Base-by-base conservation (phyloP, 2,329 filamentous ascomycete genomes). In the Hymenotorrendiella dingleyae region DNA sequence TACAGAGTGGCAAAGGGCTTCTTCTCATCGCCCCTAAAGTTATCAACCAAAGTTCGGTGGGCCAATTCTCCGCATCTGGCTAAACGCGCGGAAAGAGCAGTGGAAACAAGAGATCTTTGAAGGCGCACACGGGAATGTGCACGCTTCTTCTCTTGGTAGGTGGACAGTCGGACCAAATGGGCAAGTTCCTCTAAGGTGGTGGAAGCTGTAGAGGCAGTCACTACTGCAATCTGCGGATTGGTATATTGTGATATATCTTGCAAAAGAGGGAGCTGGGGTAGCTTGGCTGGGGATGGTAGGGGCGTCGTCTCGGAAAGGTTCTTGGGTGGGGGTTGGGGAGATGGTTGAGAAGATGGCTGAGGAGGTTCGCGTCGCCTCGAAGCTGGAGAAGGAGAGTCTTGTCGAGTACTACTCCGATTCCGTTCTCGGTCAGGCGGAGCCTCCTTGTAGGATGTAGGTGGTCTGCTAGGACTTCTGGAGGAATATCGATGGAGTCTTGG, bases 61-160 rank as follows among this genome's bases (percentile, higher is more conserved):
- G 84, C 79, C 46, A 84, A 77, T 62, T 86, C 82, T 52, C 84
- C 82, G 55, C 82, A 86, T 52, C 84, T 78, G 54, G 82, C 80
- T 59, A 91, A 70, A 43, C 86, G 82, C 47, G 83, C 79, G 52
- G 82, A 86, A 46, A 89, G 70, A 28, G 84, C 84, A 32, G 82
- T 86, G 16, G 83, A 85, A 40, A 90, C 77, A 48, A 90, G 69
- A 59, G 78, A 85, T 58, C 82, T 74, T 62, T 89, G 84, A 40
- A 93, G 72, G 44, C 84, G 81, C 52, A 84, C 71, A 53, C 86
- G 76, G 34, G 82, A 84, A 59, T 83, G 82, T 52, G 76, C 73
- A 66, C 84, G 79, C 71, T 86, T 85, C 70, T 84, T 83, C 71
- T 87, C 82, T 65, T 91, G 86, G 62, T 89, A 88, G 57, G 82